These are phyloP conservation scores for Pythium volutum DNA, from an alignment of 352 stramenopile species.

Conservation along the genomic window DNA sequence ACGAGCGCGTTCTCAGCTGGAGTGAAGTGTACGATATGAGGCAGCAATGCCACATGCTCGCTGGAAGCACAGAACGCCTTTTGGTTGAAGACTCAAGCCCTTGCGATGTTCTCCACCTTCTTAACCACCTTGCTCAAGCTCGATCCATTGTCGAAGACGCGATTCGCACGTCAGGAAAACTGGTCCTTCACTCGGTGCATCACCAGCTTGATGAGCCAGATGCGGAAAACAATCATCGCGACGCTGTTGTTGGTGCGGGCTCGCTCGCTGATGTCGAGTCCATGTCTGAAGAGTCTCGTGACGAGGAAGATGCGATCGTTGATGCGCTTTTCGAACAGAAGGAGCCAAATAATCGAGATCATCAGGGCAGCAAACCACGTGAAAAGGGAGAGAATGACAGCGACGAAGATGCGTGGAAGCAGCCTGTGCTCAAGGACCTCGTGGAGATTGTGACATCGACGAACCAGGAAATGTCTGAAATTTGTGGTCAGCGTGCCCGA, in stretches of 20 bases:
- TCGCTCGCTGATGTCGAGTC: conserved; percentile 14
- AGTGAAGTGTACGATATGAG: conserved; percentile 18
- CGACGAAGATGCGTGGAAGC: conserved; percentile 13
- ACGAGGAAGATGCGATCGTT: conserved; percentile 15
- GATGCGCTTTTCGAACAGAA: neutral
- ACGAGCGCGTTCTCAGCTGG: conserved; percentile 1
- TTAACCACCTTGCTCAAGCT: conserved; percentile 8
- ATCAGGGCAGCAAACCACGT: neutral
- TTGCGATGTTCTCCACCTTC: neutral
- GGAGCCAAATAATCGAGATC: neutral
- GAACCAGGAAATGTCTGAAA: conserved; percentile 29
- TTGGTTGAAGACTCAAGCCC: neutral
- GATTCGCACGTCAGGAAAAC: conserved; percentile 16
- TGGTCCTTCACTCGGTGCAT: conserved; percentile 15
- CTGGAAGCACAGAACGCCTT: neutral
- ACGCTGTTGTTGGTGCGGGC: neutral
- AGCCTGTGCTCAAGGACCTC: conserved; percentile 57
- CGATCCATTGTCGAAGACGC: conserved; percentile 15
- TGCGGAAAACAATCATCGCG: neutral
- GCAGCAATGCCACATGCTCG: conserved; percentile 14
- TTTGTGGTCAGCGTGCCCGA: conserved; percentile 47
- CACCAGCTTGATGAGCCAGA: conserved; percentile 1
- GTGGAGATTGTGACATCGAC: conserved; percentile 62
- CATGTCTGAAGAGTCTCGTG: conserved; percentile 19
- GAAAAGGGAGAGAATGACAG: conserved; percentile 9